These are phyloP conservation scores for Backusella westeae DNA, from an alignment of 192 early-diverging fungal genomes.

Conservation along the genomic window DNA sequence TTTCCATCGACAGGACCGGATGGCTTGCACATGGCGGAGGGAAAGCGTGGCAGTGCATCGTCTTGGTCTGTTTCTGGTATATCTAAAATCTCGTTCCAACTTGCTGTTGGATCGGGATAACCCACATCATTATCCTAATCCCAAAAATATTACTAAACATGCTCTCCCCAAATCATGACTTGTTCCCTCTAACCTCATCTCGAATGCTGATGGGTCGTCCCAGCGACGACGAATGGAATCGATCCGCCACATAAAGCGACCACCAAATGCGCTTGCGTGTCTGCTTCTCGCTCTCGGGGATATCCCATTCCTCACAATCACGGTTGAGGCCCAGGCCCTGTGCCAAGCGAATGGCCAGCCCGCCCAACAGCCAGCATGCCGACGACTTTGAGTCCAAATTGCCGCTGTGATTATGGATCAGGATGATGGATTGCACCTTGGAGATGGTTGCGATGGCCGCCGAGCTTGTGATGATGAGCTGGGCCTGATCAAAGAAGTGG, in stretches of 20 bases:
- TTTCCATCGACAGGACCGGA: background rate
- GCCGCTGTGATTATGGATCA: conserved; percentile 35
- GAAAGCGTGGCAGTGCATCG: conserved; percentile 16
- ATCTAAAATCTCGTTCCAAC: conserved; percentile 32
- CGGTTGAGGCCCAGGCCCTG: conserved; percentile 77
- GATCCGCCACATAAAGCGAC: conserved; percentile 68
- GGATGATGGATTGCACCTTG: conserved; percentile 32
- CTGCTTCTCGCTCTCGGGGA: conserved; percentile 55
- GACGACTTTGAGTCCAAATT: conserved; percentile 33
- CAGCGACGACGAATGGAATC: conserved; percentile 62
- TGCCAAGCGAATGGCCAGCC: conserved; percentile 36
- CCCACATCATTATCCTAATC: conserved; percentile 31
- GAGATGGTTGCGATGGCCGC: conserved; percentile 23
- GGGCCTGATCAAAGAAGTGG: conserved; percentile 31
- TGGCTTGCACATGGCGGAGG: conserved; percentile 22
- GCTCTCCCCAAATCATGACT: too few species aligned
- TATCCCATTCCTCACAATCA: conserved; percentile 56
- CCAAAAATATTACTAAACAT: background rate
- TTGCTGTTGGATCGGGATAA: conserved; percentile 26
- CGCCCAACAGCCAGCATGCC: conserved; percentile 30
- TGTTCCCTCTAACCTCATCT: conserved; percentile 21
- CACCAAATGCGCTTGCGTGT: conserved; percentile 76
- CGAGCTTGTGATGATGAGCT: conserved; percentile 12
- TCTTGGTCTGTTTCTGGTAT: conserved; percentile 12
- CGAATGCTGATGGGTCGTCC: conserved; percentile 58